These are phyloP conservation scores for Athelia sp. DNA, from an alignment of 1,284 basidiomycete genomes.

Conservation along the genomic window DNA sequence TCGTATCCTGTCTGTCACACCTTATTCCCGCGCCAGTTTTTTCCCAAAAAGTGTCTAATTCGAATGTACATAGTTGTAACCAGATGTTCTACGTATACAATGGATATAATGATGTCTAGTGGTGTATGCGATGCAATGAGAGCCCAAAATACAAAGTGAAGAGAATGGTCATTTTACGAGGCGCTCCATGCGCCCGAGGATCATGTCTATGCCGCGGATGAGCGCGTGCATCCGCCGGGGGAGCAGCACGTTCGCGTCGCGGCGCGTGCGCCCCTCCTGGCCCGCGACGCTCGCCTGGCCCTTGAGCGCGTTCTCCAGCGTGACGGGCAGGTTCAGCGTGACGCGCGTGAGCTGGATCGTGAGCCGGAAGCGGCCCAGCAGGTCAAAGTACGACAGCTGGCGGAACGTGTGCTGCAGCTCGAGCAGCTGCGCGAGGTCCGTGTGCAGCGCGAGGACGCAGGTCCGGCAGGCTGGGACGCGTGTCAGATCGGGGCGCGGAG, in stretches of 20 bases:
- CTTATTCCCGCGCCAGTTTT: no score
- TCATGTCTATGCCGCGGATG: slow-evolving; percentile 53
- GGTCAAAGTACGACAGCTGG: slow-evolving; percentile 72
- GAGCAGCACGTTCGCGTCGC: slow-evolving; percentile 33
- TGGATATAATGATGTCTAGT: no score
- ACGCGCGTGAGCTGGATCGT: slow-evolving; percentile 79
- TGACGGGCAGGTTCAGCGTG: slow-evolving; percentile 73
- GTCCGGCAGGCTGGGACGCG: slow-evolving; percentile 62
- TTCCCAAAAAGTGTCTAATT: no score
- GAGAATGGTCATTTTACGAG: slow-evolving; percentile 32
- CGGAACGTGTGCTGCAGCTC: slow-evolving; percentile 77
- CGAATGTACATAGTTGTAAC: no score
- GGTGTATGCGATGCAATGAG: no score
- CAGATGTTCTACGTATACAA: no score
- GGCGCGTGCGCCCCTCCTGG: slow-evolving; percentile 15
- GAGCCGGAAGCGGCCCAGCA: slow-evolving; percentile 71
- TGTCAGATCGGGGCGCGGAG: slow-evolving; percentile 1
- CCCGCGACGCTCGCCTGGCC: slow-evolving; percentile 21
- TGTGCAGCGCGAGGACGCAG: slow-evolving; percentile 69
- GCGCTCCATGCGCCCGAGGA: slow-evolving; percentile 62
- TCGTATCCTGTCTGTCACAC: no score
- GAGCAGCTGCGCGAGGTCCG: slow-evolving; percentile 68
- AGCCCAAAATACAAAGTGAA: no score
- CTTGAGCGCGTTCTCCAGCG: slow-evolving; percentile 65
- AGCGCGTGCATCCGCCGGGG: slow-evolving; percentile 51